Conservation (phyloP, 2,329 filamentous ascomycete species). For the Orbilia brochopaga region DNA sequence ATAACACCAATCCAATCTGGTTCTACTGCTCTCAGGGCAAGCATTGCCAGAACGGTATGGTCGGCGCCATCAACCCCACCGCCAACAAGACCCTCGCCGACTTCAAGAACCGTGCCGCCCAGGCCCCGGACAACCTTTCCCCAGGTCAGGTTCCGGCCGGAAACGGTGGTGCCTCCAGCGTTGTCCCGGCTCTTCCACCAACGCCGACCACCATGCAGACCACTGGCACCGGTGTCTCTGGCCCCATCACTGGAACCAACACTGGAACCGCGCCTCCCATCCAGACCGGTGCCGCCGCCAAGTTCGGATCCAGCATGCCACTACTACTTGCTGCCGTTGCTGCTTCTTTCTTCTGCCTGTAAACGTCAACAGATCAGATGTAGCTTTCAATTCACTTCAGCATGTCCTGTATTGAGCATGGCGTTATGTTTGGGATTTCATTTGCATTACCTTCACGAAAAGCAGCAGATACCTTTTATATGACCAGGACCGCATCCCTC, state of each 20-base stretch:
- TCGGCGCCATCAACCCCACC: slow-evolving; percentile 73
- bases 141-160: slow-evolving; percentile 56
- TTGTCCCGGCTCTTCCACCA: slow-evolving; percentile 12
- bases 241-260: slow-evolving; percentile 3
- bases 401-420: slow-evolving; percentile 31
- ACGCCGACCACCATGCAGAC: slow-evolving; percentile 29
- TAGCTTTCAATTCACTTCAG: slow-evolving; percentile 34
- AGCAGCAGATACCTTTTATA: slow-evolving; percentile 16
- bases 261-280: slow-evolving; percentile 11
- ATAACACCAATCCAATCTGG: slow-evolving; percentile 75
- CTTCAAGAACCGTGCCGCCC: slow-evolving; percentile 57
- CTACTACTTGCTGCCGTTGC: slow-evolving; percentile 48
- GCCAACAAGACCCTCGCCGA: slow-evolving; percentile 52
- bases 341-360: slow-evolving; percentile 50
- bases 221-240: slow-evolving; percentile 15
- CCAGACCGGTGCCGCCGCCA: slow-evolving; percentile 35
- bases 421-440: slow-evolving; percentile 34
- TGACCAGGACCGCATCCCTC: slow-evolving; percentile 16
- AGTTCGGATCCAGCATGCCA: slow-evolving; percentile 33
- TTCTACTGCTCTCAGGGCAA: slow-evolving; percentile 75
- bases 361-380: slow-evolving; percentile 26
- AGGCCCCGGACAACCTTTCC: slow-evolving; percentile 59
- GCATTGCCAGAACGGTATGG: slow-evolving; percentile 78
- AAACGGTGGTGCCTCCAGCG: slow-evolving; percentile 31
- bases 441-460: slow-evolving; percentile 19